These are phyloP conservation scores for Eucalyptus guilfoylei DNA, from an alignment of 345 rosid genomes.

Conservation along the genomic window DNA sequence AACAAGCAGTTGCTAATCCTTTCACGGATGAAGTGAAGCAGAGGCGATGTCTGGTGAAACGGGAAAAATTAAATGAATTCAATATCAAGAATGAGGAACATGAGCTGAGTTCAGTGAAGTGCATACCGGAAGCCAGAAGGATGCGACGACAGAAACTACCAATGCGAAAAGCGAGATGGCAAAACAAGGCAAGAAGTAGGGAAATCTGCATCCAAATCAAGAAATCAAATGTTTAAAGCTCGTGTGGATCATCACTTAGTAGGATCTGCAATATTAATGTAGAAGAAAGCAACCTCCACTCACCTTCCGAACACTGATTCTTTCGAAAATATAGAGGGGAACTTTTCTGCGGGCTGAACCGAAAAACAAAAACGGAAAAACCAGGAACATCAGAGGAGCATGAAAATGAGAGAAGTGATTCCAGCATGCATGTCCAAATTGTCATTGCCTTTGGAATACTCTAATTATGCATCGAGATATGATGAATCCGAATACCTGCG, in stretches of 20 bases:
- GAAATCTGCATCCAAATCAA: slow-evolving; percentile 42
- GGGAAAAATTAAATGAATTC: background rate
- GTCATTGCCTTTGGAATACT: background rate
- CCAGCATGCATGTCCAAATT: background rate
- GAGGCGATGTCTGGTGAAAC: background rate
- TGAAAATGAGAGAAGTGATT: background rate
- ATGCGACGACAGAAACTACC: slow-evolving; percentile 31
- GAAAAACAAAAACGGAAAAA: background rate
- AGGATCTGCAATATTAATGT: background rate
- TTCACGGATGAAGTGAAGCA: background rate
- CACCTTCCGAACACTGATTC: slow-evolving; percentile 5
- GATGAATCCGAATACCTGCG: slow-evolving; percentile 43
- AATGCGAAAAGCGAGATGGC: slow-evolving; percentile 49
- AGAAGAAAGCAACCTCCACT: background rate
- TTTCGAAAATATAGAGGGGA: slow-evolving; percentile 53
- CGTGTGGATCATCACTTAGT: background rate
- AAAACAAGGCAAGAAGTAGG: slow-evolving; percentile 66
- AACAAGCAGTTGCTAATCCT: background rate
- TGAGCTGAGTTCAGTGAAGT: background rate
- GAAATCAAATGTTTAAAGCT: background rate
- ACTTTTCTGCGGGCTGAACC: slow-evolving; percentile 74
- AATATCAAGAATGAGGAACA: background rate
- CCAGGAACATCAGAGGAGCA: background rate
- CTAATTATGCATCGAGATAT: background rate
- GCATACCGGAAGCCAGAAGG: slow-evolving; percentile 70